Percentiles rank a stretch among this genome's conserved stretches.
These are phyloP conservation scores for Talaromyces pinophilus DNA, from an alignment of 2,329 filamentous ascomycete genomes.

Conservation along the genomic window DNA sequence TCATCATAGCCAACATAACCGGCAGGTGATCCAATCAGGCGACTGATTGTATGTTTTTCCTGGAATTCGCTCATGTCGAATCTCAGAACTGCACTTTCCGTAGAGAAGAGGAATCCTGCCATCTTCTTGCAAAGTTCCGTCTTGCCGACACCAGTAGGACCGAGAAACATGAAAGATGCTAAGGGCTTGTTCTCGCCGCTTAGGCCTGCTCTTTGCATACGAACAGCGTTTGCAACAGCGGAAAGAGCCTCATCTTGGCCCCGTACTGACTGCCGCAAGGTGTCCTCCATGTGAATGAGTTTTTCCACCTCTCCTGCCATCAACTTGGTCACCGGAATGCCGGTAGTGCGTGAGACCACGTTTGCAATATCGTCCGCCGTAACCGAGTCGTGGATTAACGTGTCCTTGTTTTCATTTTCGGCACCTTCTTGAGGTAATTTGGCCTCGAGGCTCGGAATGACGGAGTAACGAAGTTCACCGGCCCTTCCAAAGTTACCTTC, in stretches of 20 bases:
- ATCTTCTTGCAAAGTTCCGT: constrained; percentile 97
- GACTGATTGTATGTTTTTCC: constrained; percentile 92
- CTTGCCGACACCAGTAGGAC: constrained; percentile 94
- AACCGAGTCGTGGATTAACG: constrained; percentile 89
- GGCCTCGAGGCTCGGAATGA: constrained; percentile 77
- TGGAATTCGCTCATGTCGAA: constrained; percentile 99
- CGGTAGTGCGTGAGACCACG: constrained; percentile 87
- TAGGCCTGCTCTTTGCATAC: constrained; percentile 88
- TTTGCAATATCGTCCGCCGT: constrained; percentile 90
- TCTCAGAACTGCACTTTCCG: constrained; percentile 82
- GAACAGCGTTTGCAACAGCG: constrained; percentile 87
- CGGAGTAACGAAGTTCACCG: constrained; percentile 86
- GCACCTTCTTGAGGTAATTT: constrained; percentile 74
- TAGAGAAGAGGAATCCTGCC: constrained; percentile 89
- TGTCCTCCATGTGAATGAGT: constrained; percentile 93
- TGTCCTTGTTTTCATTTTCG: constrained; percentile 53
- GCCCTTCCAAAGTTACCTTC: constrained; percentile 86
- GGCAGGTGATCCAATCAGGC: constrained; percentile 87
- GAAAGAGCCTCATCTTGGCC: constrained; percentile 93
- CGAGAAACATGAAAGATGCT: constrained; percentile 96
- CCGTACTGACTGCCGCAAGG: constrained; percentile 76
- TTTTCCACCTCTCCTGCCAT: constrained; percentile 94
- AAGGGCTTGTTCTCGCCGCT: constrained; percentile 89
- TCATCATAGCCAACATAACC: constrained; percentile 98
- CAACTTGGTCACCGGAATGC: constrained; percentile 88